Evolutionary conservation across 164 flowering plant genomes (phyloP).

Genomic region (Dillenia turbinata): DNA sequence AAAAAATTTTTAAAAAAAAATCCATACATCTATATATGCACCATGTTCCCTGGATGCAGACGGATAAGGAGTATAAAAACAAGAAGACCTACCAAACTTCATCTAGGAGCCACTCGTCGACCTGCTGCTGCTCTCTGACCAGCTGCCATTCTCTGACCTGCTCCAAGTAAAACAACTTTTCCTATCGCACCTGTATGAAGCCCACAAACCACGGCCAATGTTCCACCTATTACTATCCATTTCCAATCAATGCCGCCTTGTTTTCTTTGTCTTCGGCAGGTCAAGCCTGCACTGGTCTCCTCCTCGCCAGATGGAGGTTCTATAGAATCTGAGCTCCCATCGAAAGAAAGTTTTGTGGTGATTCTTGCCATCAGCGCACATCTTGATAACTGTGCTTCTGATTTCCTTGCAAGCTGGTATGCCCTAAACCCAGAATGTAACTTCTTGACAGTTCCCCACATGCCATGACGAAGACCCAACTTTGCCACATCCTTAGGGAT

Average conservation of each 20-base stretch:
- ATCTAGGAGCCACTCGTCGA: no score
- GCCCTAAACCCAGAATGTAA: slow-evolving; percentile 82
- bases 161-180: slow-evolving; percentile 68
- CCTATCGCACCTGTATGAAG: slow-evolving; percentile 64
- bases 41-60: no score
- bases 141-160: slow-evolving; percentile 49
- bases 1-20: no score
- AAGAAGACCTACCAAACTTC: no score
- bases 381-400: slow-evolving; percentile 52
- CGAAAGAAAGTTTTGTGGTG: slow-evolving; percentile 55
- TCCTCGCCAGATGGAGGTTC: slow-evolving; percentile 28
- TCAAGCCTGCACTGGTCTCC: slow-evolving; percentile 17
- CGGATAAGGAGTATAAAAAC: no score
- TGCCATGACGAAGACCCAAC: slow-evolving; percentile 91
- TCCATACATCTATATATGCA: no score
- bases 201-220: slow-evolving; percentile 74
- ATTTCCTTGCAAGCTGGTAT: slow-evolving; percentile 67
- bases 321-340: slow-evolving; percentile 22
- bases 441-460: slow-evolving; percentile 99
- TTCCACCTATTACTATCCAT: slow-evolving; percentile 74
- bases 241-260: slow-evolving; percentile 59
- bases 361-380: slow-evolving; percentile 64
- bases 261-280: slow-evolving; percentile 10
- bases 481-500: slow-evolving; percentile 96
- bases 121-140: no score